phyloP scores from a whole-genome alignment of 306 rosid species.

The Rosa rugosa region DNA sequence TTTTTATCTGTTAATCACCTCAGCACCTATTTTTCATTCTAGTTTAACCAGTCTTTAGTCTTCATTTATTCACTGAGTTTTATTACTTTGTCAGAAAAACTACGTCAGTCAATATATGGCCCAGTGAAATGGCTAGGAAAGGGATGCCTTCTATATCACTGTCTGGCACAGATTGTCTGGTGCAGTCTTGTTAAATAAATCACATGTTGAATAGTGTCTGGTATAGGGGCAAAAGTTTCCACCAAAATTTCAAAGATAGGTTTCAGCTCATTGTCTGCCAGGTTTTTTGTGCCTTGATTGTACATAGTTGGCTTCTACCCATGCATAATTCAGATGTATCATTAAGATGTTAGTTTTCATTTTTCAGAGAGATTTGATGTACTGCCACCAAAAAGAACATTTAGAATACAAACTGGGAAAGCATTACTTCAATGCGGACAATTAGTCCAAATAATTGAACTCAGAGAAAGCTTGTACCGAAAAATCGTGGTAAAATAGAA shows the following conservation, averaged over 20 bases:
- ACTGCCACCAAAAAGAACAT: background rate
- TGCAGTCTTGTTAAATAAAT: background rate
- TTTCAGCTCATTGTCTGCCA: slow-evolving; percentile 1
- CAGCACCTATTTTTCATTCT: too few species aligned
- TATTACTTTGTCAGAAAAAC: too few species aligned
- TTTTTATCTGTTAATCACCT: too few species aligned
- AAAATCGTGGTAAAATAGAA: background rate
- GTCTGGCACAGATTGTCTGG: background rate
- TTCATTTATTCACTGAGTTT: too few species aligned
- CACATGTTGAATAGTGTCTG: background rate
- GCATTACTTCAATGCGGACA: background rate
- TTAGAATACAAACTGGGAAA: background rate
- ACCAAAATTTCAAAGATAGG: background rate
- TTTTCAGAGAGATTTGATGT: background rate
- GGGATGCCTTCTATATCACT: background rate
- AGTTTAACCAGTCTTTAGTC: too few species aligned
- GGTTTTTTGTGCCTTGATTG: background rate
- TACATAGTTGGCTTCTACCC: too few species aligned
- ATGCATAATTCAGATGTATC: too few species aligned
- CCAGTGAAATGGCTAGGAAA: background rate
- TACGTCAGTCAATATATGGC: background rate
- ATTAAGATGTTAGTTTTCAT: too few species aligned
- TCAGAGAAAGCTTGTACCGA: background rate
- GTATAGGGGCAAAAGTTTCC: background rate
- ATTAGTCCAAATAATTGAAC: background rate